Base-by-base conservation (phyloP, 208 protist species). In the Endotrypanum monterogeii region DNA sequence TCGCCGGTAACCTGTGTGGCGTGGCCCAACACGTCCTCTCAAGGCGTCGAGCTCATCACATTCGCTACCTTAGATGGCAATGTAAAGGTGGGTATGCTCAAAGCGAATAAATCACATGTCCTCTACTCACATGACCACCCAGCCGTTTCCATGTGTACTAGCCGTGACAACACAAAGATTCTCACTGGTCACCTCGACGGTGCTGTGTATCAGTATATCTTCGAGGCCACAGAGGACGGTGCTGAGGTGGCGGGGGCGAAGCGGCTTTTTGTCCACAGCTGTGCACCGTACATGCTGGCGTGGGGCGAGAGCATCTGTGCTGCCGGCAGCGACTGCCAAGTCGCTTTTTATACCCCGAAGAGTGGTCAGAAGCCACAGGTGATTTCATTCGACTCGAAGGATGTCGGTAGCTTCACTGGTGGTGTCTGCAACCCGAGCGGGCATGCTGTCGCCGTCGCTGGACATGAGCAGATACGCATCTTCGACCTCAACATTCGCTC, bases 51-150 rank as follows among this genome's bases (percentile, higher is more conserved):
- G 84, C 81, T 99, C 30, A 88, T 99, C 54, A 92, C 91, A 18
- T 99, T 99, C 78, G 98, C 97, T 55, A 91, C 90, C 18, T 63
- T 89, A n/a, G 98, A 99, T 60, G 98, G 98, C 55, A 98, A 98
- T 74, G 94, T 98, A 50, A 92, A 94, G 76, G 87, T 99, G 37
- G 98, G 97, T 12, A 88, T 97, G 65, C 75, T 99, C 41, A 95
- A 96, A 63, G 90, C 86, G 16, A 99, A 99, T 84, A 99, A 98
- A 83, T 91, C 95, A 4, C 90, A 95, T 67, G 94, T 89, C 3
- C 86, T 99, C 50, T 99, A 98, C 89, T 67, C 83, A 23, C 84
- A 98, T 73, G 98, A 98, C 51, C 91, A 96, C 78, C 78, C 89
- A 37, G 95, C 96, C 50, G 88, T 99, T 16, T 90, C 90, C 52